These are phyloP conservation scores for Blastobotrys muscicola DNA, from an alignment of 805 yeast genomes.

Conservation along the genomic window DNA sequence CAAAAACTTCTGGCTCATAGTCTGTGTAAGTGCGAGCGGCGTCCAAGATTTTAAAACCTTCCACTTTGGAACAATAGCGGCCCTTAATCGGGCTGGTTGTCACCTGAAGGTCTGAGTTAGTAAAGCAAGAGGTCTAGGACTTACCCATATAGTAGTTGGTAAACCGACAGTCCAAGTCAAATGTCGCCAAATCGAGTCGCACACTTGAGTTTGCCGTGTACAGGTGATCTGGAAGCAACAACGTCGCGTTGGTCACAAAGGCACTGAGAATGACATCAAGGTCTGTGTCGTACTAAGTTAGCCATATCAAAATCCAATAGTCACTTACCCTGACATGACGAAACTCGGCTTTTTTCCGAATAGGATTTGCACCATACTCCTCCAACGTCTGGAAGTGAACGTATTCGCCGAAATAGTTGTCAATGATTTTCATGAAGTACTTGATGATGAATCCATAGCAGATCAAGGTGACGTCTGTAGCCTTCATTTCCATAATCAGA, in stretches of 20 bases:
- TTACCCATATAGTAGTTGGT: slow-evolving; percentile 82
- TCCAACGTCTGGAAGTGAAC: slow-evolving; percentile 79
- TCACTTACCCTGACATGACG: slow-evolving; percentile 6
- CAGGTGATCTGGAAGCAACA: slow-evolving; percentile 63
- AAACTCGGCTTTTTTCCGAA: slow-evolving; percentile 8
- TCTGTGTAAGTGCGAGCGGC: slow-evolving; percentile 9
- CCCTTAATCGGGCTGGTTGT: slow-evolving; percentile 52
- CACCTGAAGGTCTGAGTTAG: slow-evolving; percentile 48
- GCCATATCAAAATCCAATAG: background rate
- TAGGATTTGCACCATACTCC: slow-evolving; percentile 47
- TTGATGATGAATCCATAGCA: slow-evolving; percentile 73
- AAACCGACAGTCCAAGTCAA: slow-evolving; percentile 76
- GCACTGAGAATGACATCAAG: slow-evolving; percentile 68
- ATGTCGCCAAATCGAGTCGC: slow-evolving; percentile 50
- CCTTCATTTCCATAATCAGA: slow-evolving; percentile 52
- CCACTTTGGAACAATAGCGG: slow-evolving; percentile 10
- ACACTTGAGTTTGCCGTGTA: slow-evolving; percentile 57
- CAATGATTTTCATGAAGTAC: slow-evolving; percentile 65
- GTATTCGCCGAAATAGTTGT: slow-evolving; percentile 84
- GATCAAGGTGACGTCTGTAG: slow-evolving; percentile 57
- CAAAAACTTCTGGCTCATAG: slow-evolving; percentile 31
- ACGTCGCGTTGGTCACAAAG: slow-evolving; percentile 57
- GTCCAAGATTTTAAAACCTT: slow-evolving; percentile 12
- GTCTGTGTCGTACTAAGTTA: slow-evolving; percentile 43
- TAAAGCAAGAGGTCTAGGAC: background rate